Conservation (phyloP, 345 rosid genomes). For the Arabidopsis suecica region DNA sequence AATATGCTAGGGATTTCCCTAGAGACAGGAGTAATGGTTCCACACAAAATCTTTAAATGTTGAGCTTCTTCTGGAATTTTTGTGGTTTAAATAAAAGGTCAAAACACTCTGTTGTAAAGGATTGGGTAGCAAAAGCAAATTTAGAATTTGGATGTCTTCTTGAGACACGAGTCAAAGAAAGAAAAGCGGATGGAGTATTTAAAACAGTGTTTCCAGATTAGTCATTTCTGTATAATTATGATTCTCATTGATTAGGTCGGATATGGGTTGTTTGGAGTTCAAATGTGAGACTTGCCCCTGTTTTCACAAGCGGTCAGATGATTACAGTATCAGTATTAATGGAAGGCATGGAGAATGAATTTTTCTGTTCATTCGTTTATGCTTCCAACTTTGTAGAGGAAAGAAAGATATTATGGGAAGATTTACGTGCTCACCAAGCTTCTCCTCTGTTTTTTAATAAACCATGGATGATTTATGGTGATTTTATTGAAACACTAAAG, state of each 20-base stretch:
- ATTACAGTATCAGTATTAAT: background rate
- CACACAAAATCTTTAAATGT: no score
- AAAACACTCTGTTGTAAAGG: no score
- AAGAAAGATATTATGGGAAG: background rate
- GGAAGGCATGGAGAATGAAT: background rate
- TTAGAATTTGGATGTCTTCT: no score
- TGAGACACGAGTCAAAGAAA: no score
- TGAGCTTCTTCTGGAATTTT: no score
- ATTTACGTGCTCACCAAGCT: background rate
- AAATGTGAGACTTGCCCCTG: background rate
- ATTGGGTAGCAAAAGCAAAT: no score
- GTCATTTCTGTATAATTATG: background rate
- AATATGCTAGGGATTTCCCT: no score
- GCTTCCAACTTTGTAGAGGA: background rate
- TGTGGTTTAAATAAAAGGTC: no score
- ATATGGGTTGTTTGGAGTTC: background rate
- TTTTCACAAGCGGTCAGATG: background rate
- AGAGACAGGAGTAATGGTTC: no score
- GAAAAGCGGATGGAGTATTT: no score
- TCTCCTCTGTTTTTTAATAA: background rate
- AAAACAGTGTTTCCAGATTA: background rate
- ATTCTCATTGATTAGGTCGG: background rate
- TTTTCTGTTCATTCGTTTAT: background rate
- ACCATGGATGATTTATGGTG: background rate
- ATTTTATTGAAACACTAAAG: background rate